Evolutionary conservation across 2,329 filamentous ascomycete species (phyloP).

Genomic region (Cladorrhinum sp.): DNA sequence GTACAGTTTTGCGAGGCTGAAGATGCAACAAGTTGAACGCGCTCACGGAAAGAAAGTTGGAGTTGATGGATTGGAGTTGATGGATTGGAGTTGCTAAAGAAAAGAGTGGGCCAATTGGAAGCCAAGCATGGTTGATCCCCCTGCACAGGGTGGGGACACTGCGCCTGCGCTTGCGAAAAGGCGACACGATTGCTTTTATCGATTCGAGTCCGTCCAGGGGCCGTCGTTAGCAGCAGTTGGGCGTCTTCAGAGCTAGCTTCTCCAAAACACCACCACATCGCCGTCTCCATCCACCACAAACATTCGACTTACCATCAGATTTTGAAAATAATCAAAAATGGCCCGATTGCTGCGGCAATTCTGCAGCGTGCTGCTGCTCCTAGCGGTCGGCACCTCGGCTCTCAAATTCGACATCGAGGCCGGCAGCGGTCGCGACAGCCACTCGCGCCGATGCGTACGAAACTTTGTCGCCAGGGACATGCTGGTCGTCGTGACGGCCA

Average conservation of each 20-base stretch:
- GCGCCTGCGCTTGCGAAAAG: conserved; percentile 15
- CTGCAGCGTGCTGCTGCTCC: conserved; percentile 56
- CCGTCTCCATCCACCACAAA: conserved; percentile 1
- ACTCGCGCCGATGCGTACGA: conserved; percentile 80
- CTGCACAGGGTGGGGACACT: conserved; percentile 5
- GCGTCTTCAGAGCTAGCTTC: conserved; percentile 2
- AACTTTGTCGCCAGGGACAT: conserved; percentile 94
- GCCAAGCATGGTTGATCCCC: background rate
- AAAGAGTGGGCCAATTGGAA: conserved; percentile 1
- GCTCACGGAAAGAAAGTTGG: too few species aligned
- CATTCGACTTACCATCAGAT: conserved; percentile 12
- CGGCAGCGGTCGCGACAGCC: conserved; percentile 57
- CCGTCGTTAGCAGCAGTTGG: conserved; percentile 1
- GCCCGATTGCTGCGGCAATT: conserved; percentile 55
- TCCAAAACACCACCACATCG: background rate
- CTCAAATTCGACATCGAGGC: conserved; percentile 93
- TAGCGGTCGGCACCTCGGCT: conserved; percentile 57
- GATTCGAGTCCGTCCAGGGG: background rate
- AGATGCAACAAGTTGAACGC: too few species aligned
- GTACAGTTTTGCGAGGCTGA: too few species aligned
- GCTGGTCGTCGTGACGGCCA: conserved; percentile 91
- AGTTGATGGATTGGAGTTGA: background rate
- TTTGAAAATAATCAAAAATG: conserved; percentile 38
- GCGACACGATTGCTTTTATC: conserved; percentile 24
- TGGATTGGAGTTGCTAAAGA: background rate